A percentile compares a stretch with the other conserved stretches of the same genome.
phyloP scores from a whole-genome alignment of 1,284 basidiomycete genomes.

The Melampsora americana region DNA sequence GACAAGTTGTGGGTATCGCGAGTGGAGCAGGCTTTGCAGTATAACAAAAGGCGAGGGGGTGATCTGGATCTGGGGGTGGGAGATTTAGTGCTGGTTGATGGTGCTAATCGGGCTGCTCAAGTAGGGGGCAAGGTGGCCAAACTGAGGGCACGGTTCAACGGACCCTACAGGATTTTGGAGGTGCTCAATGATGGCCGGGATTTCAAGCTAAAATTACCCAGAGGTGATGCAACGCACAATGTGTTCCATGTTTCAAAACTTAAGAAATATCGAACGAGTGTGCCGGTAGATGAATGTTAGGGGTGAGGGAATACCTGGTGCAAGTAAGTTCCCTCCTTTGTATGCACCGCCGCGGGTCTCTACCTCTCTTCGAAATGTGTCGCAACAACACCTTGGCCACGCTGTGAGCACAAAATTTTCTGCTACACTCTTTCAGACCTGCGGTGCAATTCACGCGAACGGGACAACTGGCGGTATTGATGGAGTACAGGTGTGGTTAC shows the following conservation, averaged over 20 bases:
- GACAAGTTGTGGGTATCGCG: background rate
- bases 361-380: too few relatives aligned
- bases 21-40: background rate
- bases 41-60: too few relatives aligned
- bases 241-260: constrained; percentile 13
- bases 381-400: too few relatives aligned
- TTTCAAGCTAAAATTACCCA: background rate
- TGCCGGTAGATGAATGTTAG: too few relatives aligned
- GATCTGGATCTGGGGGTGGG: background rate
- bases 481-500: too few relatives aligned
- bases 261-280: background rate
- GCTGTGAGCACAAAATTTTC: too few relatives aligned
- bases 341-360: too few relatives aligned
- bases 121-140: background rate
- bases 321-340: too few relatives aligned
- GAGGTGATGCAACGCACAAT: background rate
- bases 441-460: too few relatives aligned
- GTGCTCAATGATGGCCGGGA: background rate
- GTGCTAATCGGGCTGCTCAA: background rate
- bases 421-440: too few relatives aligned
- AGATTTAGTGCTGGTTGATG: background rate
- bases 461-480: too few relatives aligned
- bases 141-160: background rate
- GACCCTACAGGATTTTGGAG: background rate
- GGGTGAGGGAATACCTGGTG: too few relatives aligned